Conservation (phyloP, 805 yeast genomes). For the Zygosaccharomyces pseudorouxii region DNA sequence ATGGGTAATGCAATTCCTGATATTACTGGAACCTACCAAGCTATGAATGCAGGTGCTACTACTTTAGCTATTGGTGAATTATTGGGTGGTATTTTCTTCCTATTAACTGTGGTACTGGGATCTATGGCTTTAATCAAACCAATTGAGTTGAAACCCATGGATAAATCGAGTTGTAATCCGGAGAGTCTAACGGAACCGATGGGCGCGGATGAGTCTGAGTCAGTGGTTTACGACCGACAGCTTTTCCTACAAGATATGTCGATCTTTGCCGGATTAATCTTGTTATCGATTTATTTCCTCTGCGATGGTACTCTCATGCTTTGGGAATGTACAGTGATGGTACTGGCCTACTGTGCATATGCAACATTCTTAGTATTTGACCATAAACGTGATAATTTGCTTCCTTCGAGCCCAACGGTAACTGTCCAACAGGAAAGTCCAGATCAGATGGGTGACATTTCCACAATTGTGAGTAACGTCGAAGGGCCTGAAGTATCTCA, state of each 20-base stretch:
- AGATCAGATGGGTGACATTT: conserved; percentile 7
- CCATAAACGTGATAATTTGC: conserved; percentile 3
- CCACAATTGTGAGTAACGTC: conserved; percentile 11
- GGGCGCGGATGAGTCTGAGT: conserved; percentile 5
- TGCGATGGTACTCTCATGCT: conserved; percentile 51
- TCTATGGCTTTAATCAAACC: conserved; percentile 67
- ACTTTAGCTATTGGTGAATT: conserved; percentile 84
- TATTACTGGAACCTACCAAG: conserved; percentile 75
- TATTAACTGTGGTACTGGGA: conserved; percentile 76
- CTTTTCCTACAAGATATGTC: conserved; percentile 57
- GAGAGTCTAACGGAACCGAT: neutral
- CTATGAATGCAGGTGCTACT: conserved; percentile 66
- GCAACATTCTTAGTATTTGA: conserved; percentile 45
- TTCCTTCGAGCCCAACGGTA: neutral
- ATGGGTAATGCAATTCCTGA: conserved; percentile 94
- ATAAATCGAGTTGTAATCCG: neutral
- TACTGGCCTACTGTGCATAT: conserved; percentile 52
- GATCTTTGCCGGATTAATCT: conserved; percentile 50
- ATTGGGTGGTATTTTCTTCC: conserved; percentile 85
- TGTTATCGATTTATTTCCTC: conserved; percentile 48
- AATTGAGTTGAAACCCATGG: conserved; percentile 43
- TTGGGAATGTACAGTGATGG: conserved; percentile 54
- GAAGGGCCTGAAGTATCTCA: neutral
- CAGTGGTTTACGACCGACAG: conserved; percentile 31
- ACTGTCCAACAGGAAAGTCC: neutral